Base-by-base conservation (phyloP, 1,284 basidiomycete species). In the Sphagnurus paluster region DNA sequence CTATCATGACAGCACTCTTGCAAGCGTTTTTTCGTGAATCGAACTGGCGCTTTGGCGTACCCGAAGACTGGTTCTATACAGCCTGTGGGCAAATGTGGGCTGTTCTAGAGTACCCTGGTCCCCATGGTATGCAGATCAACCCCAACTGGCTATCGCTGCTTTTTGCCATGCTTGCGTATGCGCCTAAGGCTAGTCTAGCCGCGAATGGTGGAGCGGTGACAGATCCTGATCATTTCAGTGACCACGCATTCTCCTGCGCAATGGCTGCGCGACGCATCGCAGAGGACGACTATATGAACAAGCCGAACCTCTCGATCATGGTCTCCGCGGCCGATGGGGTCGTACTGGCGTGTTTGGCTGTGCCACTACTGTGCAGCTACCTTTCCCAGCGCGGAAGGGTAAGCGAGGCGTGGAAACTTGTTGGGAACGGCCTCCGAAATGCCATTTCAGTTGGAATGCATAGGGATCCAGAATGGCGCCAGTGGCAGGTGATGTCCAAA, bases 351-450 rank as follows among this genome's bases (percentile, higher is more conserved):
- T 77, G 74, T 48, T 59, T 79, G 21, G 75, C 75, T 1, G 66
- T 71, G 2, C 71, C 71, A 1, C 54, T 79, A 28, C 63, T 78
- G 9, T 68, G 69, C 20, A 66, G 66, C 36, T 77, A 74, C 52
- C 66, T 79, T n/a, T 67, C 72, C 1, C 71, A 75, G 42, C 59
- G 68, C 21, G 76, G 77, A 2, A 67, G 70, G 29, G 62, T 75
- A 20, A 77, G 74, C 49, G 77, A 79, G 54, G 75, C 75, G 2
- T 79, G 77, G 77, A 77, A 77, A 61, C 53, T 80, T 30, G 60
- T 71, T 11, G 76, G 77, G 1, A 63, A 57, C 25, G 71, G 69
- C 9, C 58, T 77, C 23, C 64, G 75, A 20, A 68, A 63, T 39
- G 77, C 75, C 4, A 66, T 74, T 54, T 69, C 76, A 8, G 63